Conservation (phyloP, 306 rosid genomes). For the Acmispon strigosus region DNA sequence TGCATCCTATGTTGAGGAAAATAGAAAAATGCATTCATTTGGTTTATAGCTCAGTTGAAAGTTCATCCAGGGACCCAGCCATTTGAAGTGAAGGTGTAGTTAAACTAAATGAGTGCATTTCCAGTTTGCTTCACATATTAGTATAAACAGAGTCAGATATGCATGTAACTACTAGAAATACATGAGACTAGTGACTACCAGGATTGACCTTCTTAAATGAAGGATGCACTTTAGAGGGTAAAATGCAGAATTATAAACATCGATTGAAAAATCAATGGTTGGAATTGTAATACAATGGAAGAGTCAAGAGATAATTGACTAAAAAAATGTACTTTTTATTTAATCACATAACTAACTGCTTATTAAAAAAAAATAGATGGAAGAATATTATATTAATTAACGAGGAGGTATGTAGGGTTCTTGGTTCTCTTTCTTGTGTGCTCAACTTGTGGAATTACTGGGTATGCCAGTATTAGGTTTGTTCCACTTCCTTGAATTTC, state of each 20-base stretch:
- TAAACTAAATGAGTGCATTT: not conserved
- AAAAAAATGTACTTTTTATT: no score
- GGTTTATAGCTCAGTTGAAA: not conserved
- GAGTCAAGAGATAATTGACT: no score
- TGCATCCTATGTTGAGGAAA: not conserved
- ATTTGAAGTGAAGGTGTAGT: not conserved
- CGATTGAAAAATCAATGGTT: not conserved
- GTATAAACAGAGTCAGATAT: not conserved
- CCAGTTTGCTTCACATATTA: not conserved
- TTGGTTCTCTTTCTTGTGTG: not conserved
- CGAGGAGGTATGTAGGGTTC: not conserved
- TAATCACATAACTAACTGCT: no score
- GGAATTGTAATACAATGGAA: not conserved
- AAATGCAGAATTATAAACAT: not conserved
- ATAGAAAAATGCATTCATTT: not conserved
- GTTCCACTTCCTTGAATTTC: conserved; percentile 3
- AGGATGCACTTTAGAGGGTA: not conserved
- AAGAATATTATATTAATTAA: not conserved
- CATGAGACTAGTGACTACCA: not conserved
- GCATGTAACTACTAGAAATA: not conserved
- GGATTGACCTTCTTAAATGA: not conserved
- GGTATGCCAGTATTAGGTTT: not conserved
- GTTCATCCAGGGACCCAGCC: not conserved
- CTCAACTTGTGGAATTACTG: not conserved
- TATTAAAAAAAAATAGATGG: not conserved